Base-by-base conservation (phyloP, 306 rosid genomes). In the Lathyrus aphaca region DNA sequence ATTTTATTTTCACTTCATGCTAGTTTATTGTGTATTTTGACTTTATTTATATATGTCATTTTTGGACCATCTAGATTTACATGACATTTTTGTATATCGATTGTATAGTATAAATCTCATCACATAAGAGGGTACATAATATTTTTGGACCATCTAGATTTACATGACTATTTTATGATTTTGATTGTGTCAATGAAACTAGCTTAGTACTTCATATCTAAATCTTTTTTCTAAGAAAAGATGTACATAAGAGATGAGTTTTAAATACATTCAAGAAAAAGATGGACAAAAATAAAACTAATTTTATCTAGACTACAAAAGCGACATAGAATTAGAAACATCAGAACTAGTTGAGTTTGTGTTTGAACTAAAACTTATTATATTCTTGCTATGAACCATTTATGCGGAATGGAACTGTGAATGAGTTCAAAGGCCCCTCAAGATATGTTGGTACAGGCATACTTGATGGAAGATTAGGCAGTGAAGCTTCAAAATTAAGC, bases 401-500 rank as follows among this genome's bases (percentile, higher is more conserved):
- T 40, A 40, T 15, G 56, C 16, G 44, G 11, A 45, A 18, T 27
- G 57, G 15, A 21, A 38, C 45, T 35, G n/a, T 19, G 27, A 43
- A 45, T 66, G 70, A 18, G 29, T 44, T 30, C 3, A 63, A 6
- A 7, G 67, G 45, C 0, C 8, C 4, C 5, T 51, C 59, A 75
- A 37, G 7, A 50, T 27, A 73, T 3, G 76, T 69, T 5, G 74
- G 80, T 0, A 69, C 12, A 6, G 82, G 80, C 45, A 68, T 61
- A 25, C 54, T 40, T 35, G 38, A 17, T 68, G 80, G 58, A 23
- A 79, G 83, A 68, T 13, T 27, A 6, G 83, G 83, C 56, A 64
- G n/a, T 0, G 80, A 10, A 74, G 73, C 64, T 61, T 79, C 80
- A 79, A 46, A 79, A 19, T 69, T 64, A 13, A 81, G 76, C 10